Evolutionary conservation across 2,329 filamentous ascomycete species (phyloP).

Genomic region (Ascochyta clinopodiicola): DNA sequence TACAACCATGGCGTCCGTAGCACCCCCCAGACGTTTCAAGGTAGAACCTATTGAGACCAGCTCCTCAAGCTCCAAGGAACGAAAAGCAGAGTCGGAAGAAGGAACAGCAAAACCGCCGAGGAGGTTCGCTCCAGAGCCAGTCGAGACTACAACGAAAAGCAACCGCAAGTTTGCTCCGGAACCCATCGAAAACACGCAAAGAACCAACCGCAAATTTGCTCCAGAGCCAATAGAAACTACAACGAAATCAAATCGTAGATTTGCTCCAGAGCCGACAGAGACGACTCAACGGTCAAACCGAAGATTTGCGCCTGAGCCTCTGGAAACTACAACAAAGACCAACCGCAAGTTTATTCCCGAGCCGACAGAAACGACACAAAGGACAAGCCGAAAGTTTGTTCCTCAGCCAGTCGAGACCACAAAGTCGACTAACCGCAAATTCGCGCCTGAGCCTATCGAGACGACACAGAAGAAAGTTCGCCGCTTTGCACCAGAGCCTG

Average conservation of each 20-base stretch:
- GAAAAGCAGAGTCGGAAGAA: slow-evolving; percentile 65
- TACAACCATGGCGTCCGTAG: slow-evolving; percentile 38
- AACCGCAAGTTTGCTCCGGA: slow-evolving; percentile 69
- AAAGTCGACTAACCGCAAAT: slow-evolving; percentile 58
- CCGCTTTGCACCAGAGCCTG: slow-evolving; percentile 35
- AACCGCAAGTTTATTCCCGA: slow-evolving; percentile 34
- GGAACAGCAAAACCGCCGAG: slow-evolving; percentile 31
- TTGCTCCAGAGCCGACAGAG: slow-evolving; percentile 74
- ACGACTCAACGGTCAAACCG: slow-evolving; percentile 64
- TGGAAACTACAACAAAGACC: slow-evolving; percentile 45
- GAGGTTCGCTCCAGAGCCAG: slow-evolving; percentile 72
- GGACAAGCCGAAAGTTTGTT: slow-evolving; percentile 63
- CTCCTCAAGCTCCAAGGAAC: slow-evolving; percentile 61
- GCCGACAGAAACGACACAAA: slow-evolving; percentile 35
- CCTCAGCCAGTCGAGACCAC: slow-evolving; percentile 77
- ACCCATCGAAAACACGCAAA: slow-evolving; percentile 72
- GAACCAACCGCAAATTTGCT: slow-evolving; percentile 53
- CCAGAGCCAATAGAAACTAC: slow-evolving; percentile 43
- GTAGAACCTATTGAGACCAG: slow-evolving; percentile 47
- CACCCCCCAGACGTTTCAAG: slow-evolving; percentile 46
- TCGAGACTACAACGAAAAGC: slow-evolving; percentile 69
- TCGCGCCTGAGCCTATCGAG: slow-evolving; percentile 50
- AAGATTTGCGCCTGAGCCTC: slow-evolving; percentile 50
- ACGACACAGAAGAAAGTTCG: slow-evolving; percentile 50
- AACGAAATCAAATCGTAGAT: slow-evolving; percentile 53